A percentile compares a stretch with the other conserved stretches of the same genome.
These are phyloP conservation scores for Zygosaccharomyces pseudorouxii DNA, from an alignment of 805 yeast genomes.

Conservation along the genomic window DNA sequence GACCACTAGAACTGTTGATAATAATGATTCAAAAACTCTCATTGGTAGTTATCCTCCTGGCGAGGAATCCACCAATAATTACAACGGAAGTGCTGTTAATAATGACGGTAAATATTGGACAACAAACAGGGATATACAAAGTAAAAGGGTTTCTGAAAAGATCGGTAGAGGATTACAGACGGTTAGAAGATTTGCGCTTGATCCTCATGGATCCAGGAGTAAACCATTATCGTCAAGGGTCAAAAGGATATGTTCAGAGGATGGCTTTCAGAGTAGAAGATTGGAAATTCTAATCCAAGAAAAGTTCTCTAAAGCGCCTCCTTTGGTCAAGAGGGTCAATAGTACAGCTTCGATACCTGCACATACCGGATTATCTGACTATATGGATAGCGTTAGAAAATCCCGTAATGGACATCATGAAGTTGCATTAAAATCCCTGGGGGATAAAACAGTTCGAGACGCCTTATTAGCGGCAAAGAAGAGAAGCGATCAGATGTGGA, in stretches of 20 bases:
- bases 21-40: background rate
- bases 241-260: conserved; percentile 5
- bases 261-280: conserved; percentile 1
- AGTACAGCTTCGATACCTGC: background rate
- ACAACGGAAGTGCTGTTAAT: background rate
- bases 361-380: conserved; percentile 6
- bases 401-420: conserved; percentile 5
- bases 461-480: conserved; percentile 8
- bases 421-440: conserved; percentile 2
- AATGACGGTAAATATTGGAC: conserved; percentile 8
- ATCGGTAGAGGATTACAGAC: conserved; percentile 15
- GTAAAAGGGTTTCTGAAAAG: conserved; percentile 16
- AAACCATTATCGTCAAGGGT: conserved; percentile 8
- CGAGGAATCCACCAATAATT: background rate
- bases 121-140: conserved; percentile 14
- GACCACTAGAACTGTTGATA: background rate
- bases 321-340: conserved; percentile 5
- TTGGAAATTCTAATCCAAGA: background rate
- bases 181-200: conserved; percentile 10
- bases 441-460: conserved; percentile 5
- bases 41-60: background rate
- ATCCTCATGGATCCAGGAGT: conserved; percentile 1
- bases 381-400: conserved; percentile 5
- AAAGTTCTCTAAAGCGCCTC: conserved; percentile 1
- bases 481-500: conserved; percentile 8